These are phyloP conservation scores for Termitomyces sp. DNA, from an alignment of 1,284 basidiomycete species.

Conservation along the genomic window DNA sequence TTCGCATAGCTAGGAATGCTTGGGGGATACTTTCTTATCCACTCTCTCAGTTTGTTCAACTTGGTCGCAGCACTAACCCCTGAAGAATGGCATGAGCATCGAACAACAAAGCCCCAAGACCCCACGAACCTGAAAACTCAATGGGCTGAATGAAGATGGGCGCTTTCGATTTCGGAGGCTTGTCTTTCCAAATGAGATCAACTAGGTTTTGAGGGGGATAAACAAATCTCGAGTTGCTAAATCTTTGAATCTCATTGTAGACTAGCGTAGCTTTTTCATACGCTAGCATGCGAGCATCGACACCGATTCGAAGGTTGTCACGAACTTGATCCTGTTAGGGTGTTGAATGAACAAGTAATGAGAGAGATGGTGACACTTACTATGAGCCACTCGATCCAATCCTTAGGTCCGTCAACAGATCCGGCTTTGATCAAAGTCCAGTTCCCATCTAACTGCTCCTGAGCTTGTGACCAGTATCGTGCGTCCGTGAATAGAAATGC, in stretches of 20 bases:
- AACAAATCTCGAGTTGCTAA: slow-evolving; percentile 53
- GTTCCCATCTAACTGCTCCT: slow-evolving; percentile 67
- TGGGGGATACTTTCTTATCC: slow-evolving; percentile 58
- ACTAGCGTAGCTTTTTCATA: slow-evolving; percentile 64
- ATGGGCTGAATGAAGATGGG: slow-evolving; percentile 73
- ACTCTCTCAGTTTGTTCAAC: slow-evolving; percentile 51
- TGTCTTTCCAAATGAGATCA: slow-evolving; percentile 79
- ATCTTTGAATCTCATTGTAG: slow-evolving; percentile 47
- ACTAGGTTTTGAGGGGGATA: slow-evolving; percentile 80
- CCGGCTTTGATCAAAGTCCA: slow-evolving; percentile 79
- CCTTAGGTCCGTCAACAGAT: slow-evolving; percentile 47
- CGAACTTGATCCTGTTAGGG: slow-evolving; percentile 43
- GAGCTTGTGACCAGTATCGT: slow-evolving; percentile 86
- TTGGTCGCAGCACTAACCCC: slow-evolving; percentile 56
- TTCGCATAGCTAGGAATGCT: slow-evolving; percentile 53
- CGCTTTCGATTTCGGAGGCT: slow-evolving; percentile 63
- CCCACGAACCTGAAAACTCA: slow-evolving; percentile 59
- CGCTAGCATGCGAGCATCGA: slow-evolving; percentile 86
- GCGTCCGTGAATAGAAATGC: slow-evolving; percentile 84
- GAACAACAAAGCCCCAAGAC: neutral
- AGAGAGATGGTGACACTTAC: slow-evolving; percentile 27
- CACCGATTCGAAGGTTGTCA: slow-evolving; percentile 58
- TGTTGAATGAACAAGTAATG: neutral
- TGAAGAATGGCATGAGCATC: slow-evolving; percentile 13
- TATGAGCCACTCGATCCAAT: slow-evolving; percentile 78